A percentile compares a stretch with the other conserved stretches of the same genome.
phyloP scores from a whole-genome alignment of 352 stramenopile species.

The Phytophthora ramorum region DNA sequence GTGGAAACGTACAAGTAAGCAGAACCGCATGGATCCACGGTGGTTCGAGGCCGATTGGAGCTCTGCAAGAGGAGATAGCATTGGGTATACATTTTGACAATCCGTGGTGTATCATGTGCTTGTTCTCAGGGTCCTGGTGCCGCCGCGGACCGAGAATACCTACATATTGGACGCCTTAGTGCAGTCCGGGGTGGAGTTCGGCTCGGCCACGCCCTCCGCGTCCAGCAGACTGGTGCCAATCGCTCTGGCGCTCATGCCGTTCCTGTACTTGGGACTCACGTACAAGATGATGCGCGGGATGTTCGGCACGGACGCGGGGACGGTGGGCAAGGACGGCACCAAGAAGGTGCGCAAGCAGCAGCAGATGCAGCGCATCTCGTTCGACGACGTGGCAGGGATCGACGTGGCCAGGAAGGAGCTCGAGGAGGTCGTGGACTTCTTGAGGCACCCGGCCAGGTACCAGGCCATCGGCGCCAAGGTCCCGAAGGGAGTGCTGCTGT shows the following conservation, averaged over 20 bases:
- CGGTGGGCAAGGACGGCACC: conserved; percentile 75
- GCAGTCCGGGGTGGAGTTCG: conserved; percentile 74
- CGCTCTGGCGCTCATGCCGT: conserved; percentile 73
- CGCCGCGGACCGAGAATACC: conserved; percentile 71
- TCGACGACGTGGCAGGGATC: conserved; percentile 95
- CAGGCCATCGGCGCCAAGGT: conserved; percentile 93
- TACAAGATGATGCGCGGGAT: conserved; percentile 85
- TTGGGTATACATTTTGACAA: conserved; percentile 15
- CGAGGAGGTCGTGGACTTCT: conserved; percentile 95
- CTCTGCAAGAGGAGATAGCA: conserved; percentile 12
- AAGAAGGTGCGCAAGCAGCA: conserved; percentile 54
- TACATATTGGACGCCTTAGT: conserved; percentile 75
- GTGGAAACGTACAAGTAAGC: conserved; percentile 65
- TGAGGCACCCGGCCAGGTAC: conserved; percentile 93
- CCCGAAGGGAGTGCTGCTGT: conserved; percentile 93
- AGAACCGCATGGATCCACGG: not conserved
- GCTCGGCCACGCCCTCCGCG: conserved; percentile 55
- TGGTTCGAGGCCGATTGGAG: not conserved
- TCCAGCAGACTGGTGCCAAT: conserved; percentile 58
- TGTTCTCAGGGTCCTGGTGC: conserved; percentile 66
- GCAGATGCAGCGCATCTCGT: conserved; percentile 66
- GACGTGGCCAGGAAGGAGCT: conserved; percentile 95
- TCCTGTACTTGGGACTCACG: conserved; percentile 86
- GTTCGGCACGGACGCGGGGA: conserved; percentile 51
- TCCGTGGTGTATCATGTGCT: conserved; percentile 6